phyloP scores from a whole-genome alignment of 2,329 filamentous ascomycete genomes.

The Colletotrichum tabaci region DNA sequence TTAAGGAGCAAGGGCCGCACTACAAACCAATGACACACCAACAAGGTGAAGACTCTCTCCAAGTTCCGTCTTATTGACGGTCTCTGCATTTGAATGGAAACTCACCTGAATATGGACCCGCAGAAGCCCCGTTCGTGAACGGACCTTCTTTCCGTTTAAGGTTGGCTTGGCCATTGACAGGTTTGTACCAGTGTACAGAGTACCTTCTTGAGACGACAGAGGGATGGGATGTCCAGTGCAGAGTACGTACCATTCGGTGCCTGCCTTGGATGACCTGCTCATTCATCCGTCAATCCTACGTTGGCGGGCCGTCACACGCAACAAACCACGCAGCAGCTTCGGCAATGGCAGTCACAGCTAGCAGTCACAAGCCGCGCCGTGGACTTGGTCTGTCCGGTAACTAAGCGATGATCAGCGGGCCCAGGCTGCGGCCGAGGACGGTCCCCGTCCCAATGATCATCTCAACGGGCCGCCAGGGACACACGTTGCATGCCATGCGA shows the following conservation, averaged over 20 bases:
- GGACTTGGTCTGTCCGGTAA: slow-evolving; percentile 23
- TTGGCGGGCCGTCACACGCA: not conserved
- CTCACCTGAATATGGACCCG: slow-evolving; percentile 18
- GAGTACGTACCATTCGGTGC: not conserved
- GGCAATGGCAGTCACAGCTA: not conserved
- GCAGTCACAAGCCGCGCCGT: not conserved
- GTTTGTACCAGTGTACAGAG: too few relatives aligned
- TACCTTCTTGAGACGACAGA: too few relatives aligned
- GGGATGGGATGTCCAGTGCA: too few relatives aligned
- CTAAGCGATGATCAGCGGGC: slow-evolving; percentile 32
- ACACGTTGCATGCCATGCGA: slow-evolving; percentile 24
- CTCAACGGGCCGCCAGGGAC: slow-evolving; percentile 34
- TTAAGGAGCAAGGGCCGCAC: too few relatives aligned
- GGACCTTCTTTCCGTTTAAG: slow-evolving; percentile 28
- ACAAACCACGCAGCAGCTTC: not conserved
- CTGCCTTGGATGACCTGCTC: not conserved
- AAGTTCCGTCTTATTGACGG: slow-evolving; percentile 5
- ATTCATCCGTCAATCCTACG: not conserved
- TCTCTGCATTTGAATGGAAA: slow-evolving; percentile 16
- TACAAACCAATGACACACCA: too few relatives aligned
- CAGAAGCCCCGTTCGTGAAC: slow-evolving; percentile 19
- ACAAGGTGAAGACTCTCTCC: not conserved
- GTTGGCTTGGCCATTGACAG: slow-evolving; percentile 3
- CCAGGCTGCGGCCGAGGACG: slow-evolving; percentile 31
- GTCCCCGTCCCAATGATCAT: slow-evolving; percentile 34